phyloP scores from a whole-genome alignment of 2,329 filamentous ascomycete species.

The Botrytis tulipae region DNA sequence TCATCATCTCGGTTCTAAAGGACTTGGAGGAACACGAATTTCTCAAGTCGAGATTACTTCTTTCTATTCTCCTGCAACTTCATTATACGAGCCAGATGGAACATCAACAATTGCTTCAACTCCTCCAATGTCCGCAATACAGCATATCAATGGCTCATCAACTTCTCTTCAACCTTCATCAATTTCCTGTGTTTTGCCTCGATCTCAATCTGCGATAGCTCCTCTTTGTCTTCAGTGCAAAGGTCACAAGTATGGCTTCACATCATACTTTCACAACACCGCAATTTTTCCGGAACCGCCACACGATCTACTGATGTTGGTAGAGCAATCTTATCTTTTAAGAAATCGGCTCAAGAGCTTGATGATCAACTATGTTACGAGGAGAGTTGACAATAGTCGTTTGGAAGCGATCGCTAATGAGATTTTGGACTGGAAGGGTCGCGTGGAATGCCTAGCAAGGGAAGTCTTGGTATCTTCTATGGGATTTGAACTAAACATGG shows the following conservation, averaged over 20 bases:
- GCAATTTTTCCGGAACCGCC: constrained; percentile 30
- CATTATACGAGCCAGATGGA: constrained; percentile 14
- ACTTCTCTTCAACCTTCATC: background rate
- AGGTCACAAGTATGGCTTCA: constrained; percentile 33
- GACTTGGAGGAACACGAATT: background rate
- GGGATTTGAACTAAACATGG: constrained; percentile 17
- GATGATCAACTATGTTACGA: constrained; percentile 29
- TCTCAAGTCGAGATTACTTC: constrained; percentile 8
- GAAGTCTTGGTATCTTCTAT: constrained; percentile 22
- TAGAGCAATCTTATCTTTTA: constrained; percentile 32
- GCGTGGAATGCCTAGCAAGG: constrained; percentile 24
- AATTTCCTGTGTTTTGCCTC: background rate
- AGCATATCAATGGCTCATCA: background rate
- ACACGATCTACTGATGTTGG: constrained; percentile 27
- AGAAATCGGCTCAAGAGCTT: constrained; percentile 32
- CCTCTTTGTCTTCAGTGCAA: constrained; percentile 29
- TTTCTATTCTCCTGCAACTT: constrained; percentile 15
- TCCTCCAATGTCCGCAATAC: constrained; percentile 9
- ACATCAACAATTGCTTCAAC: background rate
- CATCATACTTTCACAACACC: constrained; percentile 34
- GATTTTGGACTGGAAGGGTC: constrained; percentile 23
- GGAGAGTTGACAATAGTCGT: constrained; percentile 20
- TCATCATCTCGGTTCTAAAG: background rate
- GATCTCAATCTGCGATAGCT: background rate
- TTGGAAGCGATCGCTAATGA: constrained; percentile 21